Conservation (phyloP, 306 rosid genomes). For the Spatholobus suberectus region DNA sequence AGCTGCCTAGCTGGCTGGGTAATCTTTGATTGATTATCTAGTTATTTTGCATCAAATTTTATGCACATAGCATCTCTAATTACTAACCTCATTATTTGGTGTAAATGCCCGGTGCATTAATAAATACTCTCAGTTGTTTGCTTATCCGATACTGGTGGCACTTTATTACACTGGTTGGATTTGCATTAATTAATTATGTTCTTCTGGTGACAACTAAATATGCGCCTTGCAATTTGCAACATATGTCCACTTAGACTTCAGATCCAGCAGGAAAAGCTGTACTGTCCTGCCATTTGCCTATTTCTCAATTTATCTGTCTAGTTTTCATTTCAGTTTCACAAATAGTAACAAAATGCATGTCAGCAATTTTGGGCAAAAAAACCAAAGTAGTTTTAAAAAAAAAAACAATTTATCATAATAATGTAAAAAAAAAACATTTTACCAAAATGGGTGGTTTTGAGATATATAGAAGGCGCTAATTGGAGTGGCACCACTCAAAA, state of each 20-base stretch:
- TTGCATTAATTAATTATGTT: constrained; percentile 33
- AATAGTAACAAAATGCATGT: constrained; percentile 24
- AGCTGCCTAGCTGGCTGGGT: neutral
- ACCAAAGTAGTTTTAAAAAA: no score
- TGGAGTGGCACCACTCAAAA: no score
- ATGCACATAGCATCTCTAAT: neutral
- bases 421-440: no score
- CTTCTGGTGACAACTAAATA: constrained; percentile 8
- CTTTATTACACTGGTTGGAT: constrained; percentile 31
- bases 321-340: neutral
- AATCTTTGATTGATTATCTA: neutral
- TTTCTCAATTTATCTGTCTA: neutral
- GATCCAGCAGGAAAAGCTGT: constrained; percentile 23
- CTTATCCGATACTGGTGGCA: constrained; percentile 33
- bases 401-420: no score
- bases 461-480: no score
- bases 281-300: neutral
- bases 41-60: constrained; percentile 2
- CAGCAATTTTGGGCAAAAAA: no score
- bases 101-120: constrained; percentile 14
- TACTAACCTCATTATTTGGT: neutral
- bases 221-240: neutral
- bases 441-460: no score
- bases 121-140: constrained; percentile 12
- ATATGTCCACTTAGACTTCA: neutral